Evolutionary conservation across 73 alveolate genomes (phyloP), one percentile per base, ranked within the genome.

Genomic region (Effrenium voratum): DNA sequence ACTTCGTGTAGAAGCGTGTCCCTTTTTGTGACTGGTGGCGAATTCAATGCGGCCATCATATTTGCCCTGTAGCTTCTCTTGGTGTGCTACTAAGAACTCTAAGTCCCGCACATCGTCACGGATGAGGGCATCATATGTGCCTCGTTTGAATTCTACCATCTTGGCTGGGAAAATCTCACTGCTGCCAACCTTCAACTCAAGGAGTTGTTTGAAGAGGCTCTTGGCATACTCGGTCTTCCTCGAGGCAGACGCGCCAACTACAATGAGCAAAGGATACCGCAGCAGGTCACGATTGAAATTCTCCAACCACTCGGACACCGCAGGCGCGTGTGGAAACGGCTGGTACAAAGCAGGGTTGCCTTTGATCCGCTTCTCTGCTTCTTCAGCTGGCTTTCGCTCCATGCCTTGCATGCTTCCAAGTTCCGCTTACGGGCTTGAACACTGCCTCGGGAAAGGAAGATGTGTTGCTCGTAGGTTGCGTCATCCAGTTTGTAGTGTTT

Each of bases 191-290:
- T 81, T 81, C 36, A 81, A 50, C 45, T 81, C 92, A 47, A 49
- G 75, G 75, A 75, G 75, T 8, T 49, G 72, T 36, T 81, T 47
- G 92, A 81, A 49, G 72, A 49, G 75, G 72, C 73, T 45, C 52
- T 81, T 81, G 52, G 66, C 92, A 19, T 34, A 81, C 41, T 81
- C 92, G 22, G 93, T 82, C 52, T 82, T 82, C 26, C 93, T 76
- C 4, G 76, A 24, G 38, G 43, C 50, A 3, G 93, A 82, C 1
- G 93, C 68, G 5, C 93, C 93, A 1, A 26, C 55, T 50, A 82
- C n/a, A 36, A 82, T 52, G 76, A 82, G 75, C 34, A 82, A 5
- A 44, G 73, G 93, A 34, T 82, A 82, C 50, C 93, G 46, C 44
- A 82, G 52, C 15, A 49, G 52, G 60, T 82, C 93, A 24, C 16